Evolutionary conservation across 805 yeast genomes (phyloP).

Genomic region (Saccharomycopsis amapae): DNA sequence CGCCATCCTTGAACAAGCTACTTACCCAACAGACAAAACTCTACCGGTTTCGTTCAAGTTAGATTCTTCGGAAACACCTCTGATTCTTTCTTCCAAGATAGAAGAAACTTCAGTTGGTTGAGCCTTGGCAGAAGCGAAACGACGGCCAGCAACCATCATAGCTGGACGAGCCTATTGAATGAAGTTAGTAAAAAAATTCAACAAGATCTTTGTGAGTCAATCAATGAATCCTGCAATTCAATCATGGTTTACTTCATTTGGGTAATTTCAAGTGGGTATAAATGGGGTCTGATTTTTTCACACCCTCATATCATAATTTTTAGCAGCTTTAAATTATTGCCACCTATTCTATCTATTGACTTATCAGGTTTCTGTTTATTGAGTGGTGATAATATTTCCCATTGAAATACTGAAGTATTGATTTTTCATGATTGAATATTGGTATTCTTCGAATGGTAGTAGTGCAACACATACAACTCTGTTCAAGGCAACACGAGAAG

Average conservation of each 20-base stretch:
- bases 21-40: slow-evolving; percentile 94
- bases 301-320: too few species aligned
- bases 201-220: not conserved
- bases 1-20: too few species aligned
- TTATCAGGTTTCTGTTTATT: too few species aligned
- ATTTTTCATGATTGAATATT: not conserved
- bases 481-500: slow-evolving; percentile 37
- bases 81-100: slow-evolving; percentile 97
- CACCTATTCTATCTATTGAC: too few species aligned
- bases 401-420: too few species aligned
- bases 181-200: not conserved
- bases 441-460: not conserved
- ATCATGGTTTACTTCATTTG: too few species aligned
- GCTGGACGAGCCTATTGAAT: slow-evolving; percentile 64
- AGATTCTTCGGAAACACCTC: slow-evolving; percentile 97
- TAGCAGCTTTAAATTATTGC: too few species aligned
- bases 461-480: slow-evolving; percentile 36
- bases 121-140: slow-evolving; percentile 94
- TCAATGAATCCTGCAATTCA: too few species aligned
- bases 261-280: too few species aligned
- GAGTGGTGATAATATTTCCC: too few species aligned
- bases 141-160: slow-evolving; percentile 57
- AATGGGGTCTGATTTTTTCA: too few species aligned
- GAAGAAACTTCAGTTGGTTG: slow-evolving; percentile 99
- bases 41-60: slow-evolving; percentile 99